Conservation (phyloP, 2,329 filamentous ascomycete species). For the Neopestalotiopsis rosae region DNA sequence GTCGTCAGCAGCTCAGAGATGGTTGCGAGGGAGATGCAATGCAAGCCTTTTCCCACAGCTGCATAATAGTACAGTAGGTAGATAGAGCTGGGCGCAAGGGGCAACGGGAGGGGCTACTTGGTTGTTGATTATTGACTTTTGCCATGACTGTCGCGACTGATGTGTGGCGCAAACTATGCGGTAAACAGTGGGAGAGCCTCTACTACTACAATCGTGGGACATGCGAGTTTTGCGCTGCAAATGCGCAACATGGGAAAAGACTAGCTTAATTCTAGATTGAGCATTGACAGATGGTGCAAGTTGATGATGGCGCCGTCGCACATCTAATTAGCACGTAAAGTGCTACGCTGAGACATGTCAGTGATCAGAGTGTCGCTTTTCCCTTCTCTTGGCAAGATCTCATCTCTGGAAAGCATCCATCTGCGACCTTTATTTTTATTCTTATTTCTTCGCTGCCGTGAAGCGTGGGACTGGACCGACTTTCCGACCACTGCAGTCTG, state of each 20-base stretch:
- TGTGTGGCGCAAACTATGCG: neutral
- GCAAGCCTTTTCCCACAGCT: neutral
- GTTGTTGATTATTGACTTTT: conserved; percentile 4
- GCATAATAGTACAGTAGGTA: neutral
- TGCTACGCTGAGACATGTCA: conserved; percentile 5
- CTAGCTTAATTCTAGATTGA: neutral
- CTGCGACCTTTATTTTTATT: neutral
- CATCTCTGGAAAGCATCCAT: neutral
- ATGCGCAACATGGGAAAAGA: neutral
- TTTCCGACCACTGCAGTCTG: no score
- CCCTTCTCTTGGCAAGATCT: neutral
- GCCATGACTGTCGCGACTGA: neutral
- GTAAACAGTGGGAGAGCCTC: neutral
- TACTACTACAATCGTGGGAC: neutral
- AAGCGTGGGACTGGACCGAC: no score
- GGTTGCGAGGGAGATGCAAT: no score
- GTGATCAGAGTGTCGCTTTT: neutral
- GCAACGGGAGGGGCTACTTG: neutral
- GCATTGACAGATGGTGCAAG: neutral
- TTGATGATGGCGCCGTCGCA: neutral
- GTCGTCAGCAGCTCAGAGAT: no score
- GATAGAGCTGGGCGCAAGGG: neutral
- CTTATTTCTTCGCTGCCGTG: neutral
- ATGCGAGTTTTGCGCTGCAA: neutral
- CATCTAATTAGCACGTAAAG: neutral